Conservation (phyloP, 306 rosid species). For the Glycine latifolia region DNA sequence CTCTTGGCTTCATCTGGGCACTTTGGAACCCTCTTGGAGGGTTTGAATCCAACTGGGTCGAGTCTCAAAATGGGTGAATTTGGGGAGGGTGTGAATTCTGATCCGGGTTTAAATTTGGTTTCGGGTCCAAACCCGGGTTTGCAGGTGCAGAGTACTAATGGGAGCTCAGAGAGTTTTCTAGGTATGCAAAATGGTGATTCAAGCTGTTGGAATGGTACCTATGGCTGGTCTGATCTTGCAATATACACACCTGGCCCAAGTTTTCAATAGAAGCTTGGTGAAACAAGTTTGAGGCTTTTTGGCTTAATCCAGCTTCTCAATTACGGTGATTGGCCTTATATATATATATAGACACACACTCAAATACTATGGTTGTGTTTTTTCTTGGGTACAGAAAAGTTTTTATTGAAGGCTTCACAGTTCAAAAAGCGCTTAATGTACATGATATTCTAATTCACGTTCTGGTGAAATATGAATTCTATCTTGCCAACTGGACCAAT, state of each 20-base stretch:
- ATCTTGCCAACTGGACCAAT: no score
- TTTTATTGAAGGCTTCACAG: no score
- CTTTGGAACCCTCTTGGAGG: constrained; percentile 66
- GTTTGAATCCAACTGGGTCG: constrained; percentile 66
- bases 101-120: constrained; percentile 52
- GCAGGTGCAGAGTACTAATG: constrained; percentile 54
- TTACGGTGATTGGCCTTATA: constrained; percentile 39
- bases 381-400: no score
- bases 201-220: constrained; percentile 70
- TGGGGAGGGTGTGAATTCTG: constrained; percentile 58
- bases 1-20: constrained; percentile 68
- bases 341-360: constrained; percentile 21
- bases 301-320: constrained; percentile 18
- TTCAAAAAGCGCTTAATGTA: no score
- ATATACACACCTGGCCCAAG: constrained; percentile 87
- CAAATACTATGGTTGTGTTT: constrained; percentile 42
- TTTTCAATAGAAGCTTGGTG: constrained; percentile 60
- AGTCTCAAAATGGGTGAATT: constrained; percentile 62
- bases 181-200: constrained; percentile 69
- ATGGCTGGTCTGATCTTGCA: constrained; percentile 94
- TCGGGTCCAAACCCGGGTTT: constrained; percentile 53
- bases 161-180: constrained; percentile 57
- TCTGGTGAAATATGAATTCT: no score
- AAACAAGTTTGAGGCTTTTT: no score
- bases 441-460: no score